Conservation (phyloP, 129 eudicot genomes). For the Dittrichia graveolens region DNA sequence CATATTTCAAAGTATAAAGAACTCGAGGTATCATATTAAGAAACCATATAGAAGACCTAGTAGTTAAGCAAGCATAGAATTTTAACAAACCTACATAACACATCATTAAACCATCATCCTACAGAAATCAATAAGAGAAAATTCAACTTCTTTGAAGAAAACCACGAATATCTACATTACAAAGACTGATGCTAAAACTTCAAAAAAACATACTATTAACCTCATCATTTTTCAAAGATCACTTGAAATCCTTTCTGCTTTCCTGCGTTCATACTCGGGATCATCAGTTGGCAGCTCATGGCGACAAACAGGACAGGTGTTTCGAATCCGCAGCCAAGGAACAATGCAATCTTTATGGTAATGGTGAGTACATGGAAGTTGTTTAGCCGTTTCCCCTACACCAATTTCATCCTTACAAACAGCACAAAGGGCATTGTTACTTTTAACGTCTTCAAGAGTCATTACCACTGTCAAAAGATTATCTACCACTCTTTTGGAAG, state of each 20-base stretch:
- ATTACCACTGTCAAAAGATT: slow-evolving; percentile 44
- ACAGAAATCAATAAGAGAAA: slow-evolving; percentile 22
- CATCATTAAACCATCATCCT: slow-evolving; percentile 27
- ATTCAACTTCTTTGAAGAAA: slow-evolving; percentile 18
- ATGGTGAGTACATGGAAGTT: slow-evolving; percentile 58
- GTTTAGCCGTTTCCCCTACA: slow-evolving; percentile 53
- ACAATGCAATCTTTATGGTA: slow-evolving; percentile 70
- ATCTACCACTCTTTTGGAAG: slow-evolving; percentile 52
- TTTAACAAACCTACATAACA: slow-evolving; percentile 24
- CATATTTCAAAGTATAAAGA: slow-evolving; percentile 8
- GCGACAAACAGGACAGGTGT: slow-evolving; percentile 82
- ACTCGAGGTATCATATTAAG: neutral
- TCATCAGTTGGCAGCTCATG: slow-evolving; percentile 71
- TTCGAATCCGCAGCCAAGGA: slow-evolving; percentile 67
- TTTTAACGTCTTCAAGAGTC: slow-evolving; percentile 40
- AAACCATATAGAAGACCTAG: neutral
- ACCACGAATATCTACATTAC: slow-evolving; percentile 33
- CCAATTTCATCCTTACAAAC: slow-evolving; percentile 74
- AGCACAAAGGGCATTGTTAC: slow-evolving; percentile 50
- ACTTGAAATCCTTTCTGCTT: slow-evolving; percentile 42
- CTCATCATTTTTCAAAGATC: slow-evolving; percentile 26
- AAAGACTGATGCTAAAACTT: slow-evolving; percentile 21
- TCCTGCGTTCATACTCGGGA: slow-evolving; percentile 56
- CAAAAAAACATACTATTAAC: slow-evolving; percentile 38
- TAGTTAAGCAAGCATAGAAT: slow-evolving; percentile 12